Conservation (phyloP, 2,329 filamentous ascomycete genomes). For the Diaporthe amygdali region DNA sequence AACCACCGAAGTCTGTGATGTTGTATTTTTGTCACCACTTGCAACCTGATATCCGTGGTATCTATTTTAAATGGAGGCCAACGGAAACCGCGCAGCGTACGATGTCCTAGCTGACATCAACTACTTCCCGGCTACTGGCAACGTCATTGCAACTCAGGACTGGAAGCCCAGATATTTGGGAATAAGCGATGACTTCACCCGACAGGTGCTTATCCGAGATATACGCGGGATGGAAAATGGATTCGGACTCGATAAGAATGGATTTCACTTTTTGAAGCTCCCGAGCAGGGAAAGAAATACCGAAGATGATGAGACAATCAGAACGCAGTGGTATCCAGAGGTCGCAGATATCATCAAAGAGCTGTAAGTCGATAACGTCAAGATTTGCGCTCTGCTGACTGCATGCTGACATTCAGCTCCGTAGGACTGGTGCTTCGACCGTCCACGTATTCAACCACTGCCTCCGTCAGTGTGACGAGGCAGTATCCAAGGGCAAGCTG, state of each 20-base stretch:
- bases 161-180: slow-evolving; percentile 9
- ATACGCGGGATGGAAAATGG: slow-evolving; percentile 6
- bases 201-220: slow-evolving; percentile 1
- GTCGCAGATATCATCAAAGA: neutral
- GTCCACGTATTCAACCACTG: slow-evolving; percentile 21
- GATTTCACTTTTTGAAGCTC: slow-evolving; percentile 12
- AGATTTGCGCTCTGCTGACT: neutral
- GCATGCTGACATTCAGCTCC: neutral
- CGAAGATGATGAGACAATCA: neutral
- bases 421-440: slow-evolving; percentile 14
- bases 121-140: neutral
- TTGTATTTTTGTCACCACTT: rapidly evolving
- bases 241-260: slow-evolving; percentile 13
- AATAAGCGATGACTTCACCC: neutral
- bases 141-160: neutral
- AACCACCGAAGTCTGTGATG: neutral
- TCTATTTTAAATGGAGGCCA: neutral
- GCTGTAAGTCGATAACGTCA: neutral
- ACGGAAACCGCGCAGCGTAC: neutral
- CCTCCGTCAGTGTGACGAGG: slow-evolving; percentile 5
- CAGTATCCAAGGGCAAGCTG: neutral
- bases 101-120: slow-evolving; percentile 15
- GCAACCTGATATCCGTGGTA: neutral
- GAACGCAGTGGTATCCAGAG: neutral
- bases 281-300: neutral